Evolutionary conservation across 345 rosid genomes (phyloP).

Genomic region (Dipteronia dyeriana): DNA sequence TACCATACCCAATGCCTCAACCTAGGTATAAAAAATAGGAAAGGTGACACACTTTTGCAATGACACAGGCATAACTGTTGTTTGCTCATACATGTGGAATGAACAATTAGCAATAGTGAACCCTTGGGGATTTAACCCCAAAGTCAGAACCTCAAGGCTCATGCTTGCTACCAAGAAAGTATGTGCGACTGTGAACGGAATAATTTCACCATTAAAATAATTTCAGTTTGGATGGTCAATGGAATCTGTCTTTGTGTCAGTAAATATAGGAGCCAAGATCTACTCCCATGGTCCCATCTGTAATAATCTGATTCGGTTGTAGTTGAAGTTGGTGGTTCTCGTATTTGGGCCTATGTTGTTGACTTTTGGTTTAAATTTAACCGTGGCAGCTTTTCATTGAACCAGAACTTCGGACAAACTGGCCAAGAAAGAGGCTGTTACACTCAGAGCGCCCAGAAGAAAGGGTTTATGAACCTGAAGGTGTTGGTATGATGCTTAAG

Average conservation of each 20-base stretch:
- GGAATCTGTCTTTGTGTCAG: neutral
- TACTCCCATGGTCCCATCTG: neutral
- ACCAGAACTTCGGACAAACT: slow-evolving; percentile 79
- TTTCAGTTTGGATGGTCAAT: neutral
- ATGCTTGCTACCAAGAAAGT: neutral
- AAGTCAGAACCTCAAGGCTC: neutral
- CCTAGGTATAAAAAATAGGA: neutral
- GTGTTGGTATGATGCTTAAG: slow-evolving; percentile 66
- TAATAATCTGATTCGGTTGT: neutral
- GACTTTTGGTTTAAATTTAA: slow-evolving; percentile 16
- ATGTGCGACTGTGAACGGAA: no score
- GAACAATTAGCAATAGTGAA: neutral
- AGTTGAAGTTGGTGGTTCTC: neutral
- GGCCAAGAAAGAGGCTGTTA: slow-evolving; percentile 62
- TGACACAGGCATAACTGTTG: neutral
- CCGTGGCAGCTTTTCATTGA: slow-evolving; percentile 77
- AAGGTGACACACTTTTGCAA: neutral
- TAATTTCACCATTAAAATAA: no score
- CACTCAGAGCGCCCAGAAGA: slow-evolving; percentile 70
- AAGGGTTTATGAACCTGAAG: slow-evolving; percentile 67
- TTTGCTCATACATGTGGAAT: neutral
- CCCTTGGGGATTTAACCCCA: neutral
- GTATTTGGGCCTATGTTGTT: neutral
- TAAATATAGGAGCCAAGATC: neutral
- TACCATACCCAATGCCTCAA: neutral